Base-by-base conservation (phyloP, 208 protist genomes). In the Leishmania tropica region DNA sequence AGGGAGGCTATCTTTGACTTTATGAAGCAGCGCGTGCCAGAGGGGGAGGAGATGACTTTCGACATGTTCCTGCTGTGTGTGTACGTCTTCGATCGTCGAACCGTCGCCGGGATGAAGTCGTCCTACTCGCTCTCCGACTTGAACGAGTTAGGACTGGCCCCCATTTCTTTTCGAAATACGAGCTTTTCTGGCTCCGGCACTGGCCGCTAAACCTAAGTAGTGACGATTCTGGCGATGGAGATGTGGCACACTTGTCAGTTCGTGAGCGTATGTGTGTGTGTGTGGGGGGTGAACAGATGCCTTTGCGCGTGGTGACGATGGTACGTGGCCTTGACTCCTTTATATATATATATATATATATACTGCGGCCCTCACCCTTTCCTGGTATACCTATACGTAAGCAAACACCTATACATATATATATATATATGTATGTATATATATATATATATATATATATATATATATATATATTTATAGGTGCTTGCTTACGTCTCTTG, bases 1-100 rank as follows among this genome's bases (percentile, higher is more conserved):
- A 90, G 89, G 83, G 89, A 96, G 21, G 89, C 86, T 53, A 92
- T 96, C 35, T 96, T 90, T 81, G 89, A 95, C 1, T 96, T 90
- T 60, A 77, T 96, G 77, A 78, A 75, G 53, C 83, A 90, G 35
- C 83, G 86, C 77, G 85, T 87, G 75, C 85, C 89, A 42, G 76
- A 79, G 28, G 83, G 78, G 51, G 81, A 67, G 75, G 87, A 89
- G 79, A 77, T 94, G 11, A 90, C 84, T 47, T 96, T 96, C 77
- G 91, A 93, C 68, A 77, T 89, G 40, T 95, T 96, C 62, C 75
- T 96, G 28, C 81, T 94, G 45, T 89, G 85, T 60, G 87, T 94
- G 82, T 93, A 90, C 73, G 87, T 96, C 40, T 95, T 94, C 75
- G 91, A 96, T 80, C 87, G 81, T 37, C 83, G 85, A 58, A 88